Evolutionary conservation across 2,329 filamentous ascomycete genomes (phyloP).

Genomic region (Cercospora sp.): DNA sequence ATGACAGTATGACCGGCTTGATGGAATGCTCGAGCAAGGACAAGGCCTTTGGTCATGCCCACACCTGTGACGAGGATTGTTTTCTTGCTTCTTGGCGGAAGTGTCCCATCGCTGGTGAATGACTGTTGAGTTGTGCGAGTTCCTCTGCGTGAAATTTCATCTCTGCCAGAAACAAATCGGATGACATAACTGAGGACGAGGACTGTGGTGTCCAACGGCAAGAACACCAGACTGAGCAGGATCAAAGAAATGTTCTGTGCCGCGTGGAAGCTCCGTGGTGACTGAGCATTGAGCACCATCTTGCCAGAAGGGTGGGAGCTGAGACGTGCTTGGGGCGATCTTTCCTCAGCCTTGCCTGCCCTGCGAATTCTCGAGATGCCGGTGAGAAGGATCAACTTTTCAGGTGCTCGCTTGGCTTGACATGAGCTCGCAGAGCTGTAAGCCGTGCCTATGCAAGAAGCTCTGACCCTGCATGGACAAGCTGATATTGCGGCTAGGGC

Average conservation of each 20-base stretch:
- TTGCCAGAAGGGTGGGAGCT: background rate
- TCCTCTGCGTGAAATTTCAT: background rate
- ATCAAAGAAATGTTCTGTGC: constrained; percentile 53
- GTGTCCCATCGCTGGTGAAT: background rate
- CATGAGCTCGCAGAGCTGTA: background rate
- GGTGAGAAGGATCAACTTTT: background rate
- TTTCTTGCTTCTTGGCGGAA: constrained; percentile 37
- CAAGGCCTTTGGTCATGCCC: constrained; percentile 69
- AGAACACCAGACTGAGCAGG: constrained; percentile 44
- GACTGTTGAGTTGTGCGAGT: background rate
- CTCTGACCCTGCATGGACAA: constrained; percentile 5
- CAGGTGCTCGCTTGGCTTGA: background rate
- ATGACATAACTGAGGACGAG: constrained; percentile 40
- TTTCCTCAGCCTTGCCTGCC: background rate
- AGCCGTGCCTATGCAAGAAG: background rate
- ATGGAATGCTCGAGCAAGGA: constrained; percentile 65
- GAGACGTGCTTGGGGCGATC: background rate
- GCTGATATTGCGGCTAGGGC: background rate
- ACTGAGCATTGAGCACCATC: constrained; percentile 39
- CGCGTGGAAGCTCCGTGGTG: constrained; percentile 43
- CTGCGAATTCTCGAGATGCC: background rate
- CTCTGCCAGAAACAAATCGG: background rate
- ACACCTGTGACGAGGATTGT: constrained; percentile 72
- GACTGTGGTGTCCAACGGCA: constrained; percentile 54
- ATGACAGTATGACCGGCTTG: constrained; percentile 66